A percentile compares a stretch with the other conserved stretches of the same genome.
Evolutionary conservation across 2,329 filamentous ascomycete species (phyloP).

Genomic region (Thermomyces lanuginosus): DNA sequence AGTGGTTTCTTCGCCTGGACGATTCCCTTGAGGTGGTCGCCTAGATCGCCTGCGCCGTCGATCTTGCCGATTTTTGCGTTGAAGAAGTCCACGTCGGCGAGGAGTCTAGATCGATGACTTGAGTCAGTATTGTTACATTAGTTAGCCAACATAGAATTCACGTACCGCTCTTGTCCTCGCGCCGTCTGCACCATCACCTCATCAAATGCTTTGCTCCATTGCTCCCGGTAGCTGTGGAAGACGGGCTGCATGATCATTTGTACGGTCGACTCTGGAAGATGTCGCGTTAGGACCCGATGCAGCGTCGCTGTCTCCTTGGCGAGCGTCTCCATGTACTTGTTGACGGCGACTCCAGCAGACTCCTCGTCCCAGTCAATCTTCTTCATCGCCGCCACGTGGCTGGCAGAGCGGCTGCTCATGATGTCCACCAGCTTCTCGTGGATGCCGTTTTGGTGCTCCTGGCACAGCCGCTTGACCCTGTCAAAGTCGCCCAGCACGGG

Average conservation of each 20-base stretch:
- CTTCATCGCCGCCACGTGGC: conserved; percentile 60
- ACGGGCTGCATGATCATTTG: conserved; percentile 74
- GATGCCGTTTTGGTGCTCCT: conserved; percentile 81
- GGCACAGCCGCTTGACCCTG: conserved; percentile 63
- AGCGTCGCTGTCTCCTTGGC: conserved; percentile 73
- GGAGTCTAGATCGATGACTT: conserved; percentile 42
- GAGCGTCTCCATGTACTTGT: conserved; percentile 70
- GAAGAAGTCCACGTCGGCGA: conserved; percentile 60
- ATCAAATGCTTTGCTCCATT: conserved; percentile 55
- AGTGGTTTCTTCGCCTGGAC: conserved; percentile 21
- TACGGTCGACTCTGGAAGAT: conserved; percentile 61
- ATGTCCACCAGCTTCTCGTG: conserved; percentile 89
- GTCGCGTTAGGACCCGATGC: conserved; percentile 67
- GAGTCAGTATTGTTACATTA: conserved; percentile 3
- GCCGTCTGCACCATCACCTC: conserved; percentile 50
- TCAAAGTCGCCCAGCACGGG: conserved; percentile 69
- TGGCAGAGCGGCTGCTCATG: conserved; percentile 60
- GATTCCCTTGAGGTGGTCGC: conserved; percentile 46
- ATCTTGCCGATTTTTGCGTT: conserved; percentile 55
- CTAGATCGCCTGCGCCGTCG: conserved; percentile 60
- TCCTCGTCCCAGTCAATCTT: conserved; percentile 56
- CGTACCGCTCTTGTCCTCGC: conserved; percentile 55
- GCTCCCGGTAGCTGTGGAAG: conserved; percentile 64
- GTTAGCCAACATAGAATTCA: conserved; percentile 8
- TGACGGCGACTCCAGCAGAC: conserved; percentile 32